Conservation (phyloP, 768 basidiomycete genomes). For the Amyloporia xantha region DNA sequence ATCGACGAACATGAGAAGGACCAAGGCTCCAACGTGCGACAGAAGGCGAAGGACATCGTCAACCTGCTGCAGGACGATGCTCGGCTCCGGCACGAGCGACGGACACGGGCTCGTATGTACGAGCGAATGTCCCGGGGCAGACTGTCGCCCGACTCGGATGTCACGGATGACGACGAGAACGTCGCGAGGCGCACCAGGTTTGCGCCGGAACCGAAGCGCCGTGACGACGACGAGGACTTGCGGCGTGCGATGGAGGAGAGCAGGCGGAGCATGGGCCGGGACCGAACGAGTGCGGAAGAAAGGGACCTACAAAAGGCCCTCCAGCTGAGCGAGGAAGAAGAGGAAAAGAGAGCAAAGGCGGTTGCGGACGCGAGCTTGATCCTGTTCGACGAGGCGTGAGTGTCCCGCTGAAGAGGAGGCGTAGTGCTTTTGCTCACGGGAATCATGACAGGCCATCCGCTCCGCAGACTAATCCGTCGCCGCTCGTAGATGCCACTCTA, state of each 20-base stretch:
- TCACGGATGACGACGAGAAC: constrained; percentile 49
- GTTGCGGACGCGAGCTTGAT: constrained; percentile 65
- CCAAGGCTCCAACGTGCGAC: constrained; percentile 91
- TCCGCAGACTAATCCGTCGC: constrained; percentile 2
- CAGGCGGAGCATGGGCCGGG: constrained; percentile 62
- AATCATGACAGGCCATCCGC: constrained; percentile 32
- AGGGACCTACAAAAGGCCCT: constrained; percentile 73
- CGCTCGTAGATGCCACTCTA: constrained; percentile 17
- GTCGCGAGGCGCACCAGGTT: constrained; percentile 48
- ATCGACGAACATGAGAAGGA: constrained; percentile 89
- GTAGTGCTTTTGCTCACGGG: constrained; percentile 58
- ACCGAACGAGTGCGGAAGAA: constrained; percentile 53
- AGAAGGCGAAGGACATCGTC: constrained; percentile 94
- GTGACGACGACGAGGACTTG: constrained; percentile 72
- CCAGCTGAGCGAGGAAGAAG: constrained; percentile 81
- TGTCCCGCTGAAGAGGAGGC: constrained; percentile 53
- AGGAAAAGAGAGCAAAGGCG: constrained; percentile 60
- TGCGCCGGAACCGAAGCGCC: constrained; percentile 52
- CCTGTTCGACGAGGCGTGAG: constrained; percentile 70
- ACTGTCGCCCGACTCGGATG: constrained; percentile 32
- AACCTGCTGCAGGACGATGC: constrained; percentile 80
- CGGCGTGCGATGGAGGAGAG: constrained; percentile 78
- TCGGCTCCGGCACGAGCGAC: constrained; percentile 73
- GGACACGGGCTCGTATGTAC: constrained; percentile 76
- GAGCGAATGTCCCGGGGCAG: constrained; percentile 72